A percentile compares a stretch with the other conserved stretches of the same genome.
Conservation (phyloP, 768 basidiomycete species). For the Myochromella boudieri region DNA sequence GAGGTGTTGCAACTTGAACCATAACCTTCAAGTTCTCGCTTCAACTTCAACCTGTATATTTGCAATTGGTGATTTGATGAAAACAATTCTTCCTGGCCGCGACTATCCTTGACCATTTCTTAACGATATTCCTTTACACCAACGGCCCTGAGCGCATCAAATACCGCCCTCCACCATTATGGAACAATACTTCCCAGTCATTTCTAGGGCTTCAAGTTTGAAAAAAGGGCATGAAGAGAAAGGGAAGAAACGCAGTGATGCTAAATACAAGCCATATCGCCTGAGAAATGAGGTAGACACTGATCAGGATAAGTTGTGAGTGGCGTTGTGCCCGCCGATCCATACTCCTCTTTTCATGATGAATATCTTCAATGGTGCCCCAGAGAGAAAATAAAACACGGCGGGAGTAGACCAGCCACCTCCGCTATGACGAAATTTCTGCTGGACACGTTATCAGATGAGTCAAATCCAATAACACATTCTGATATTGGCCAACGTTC, state of each 20-base stretch:
- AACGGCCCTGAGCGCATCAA: neutral
- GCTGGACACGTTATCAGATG: slow-evolving; percentile 58
- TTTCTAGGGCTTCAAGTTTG: slow-evolving; percentile 15
- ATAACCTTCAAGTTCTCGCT: too few relatives aligned
- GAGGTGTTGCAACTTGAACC: too few relatives aligned
- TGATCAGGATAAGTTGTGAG: slow-evolving; percentile 14
- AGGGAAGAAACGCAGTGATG: slow-evolving; percentile 10
- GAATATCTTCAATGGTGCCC: slow-evolving; percentile 7
- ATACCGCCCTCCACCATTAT: slow-evolving; percentile 7
- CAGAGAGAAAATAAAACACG: slow-evolving; percentile 14
- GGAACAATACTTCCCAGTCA: slow-evolving; percentile 25
- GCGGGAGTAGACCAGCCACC: slow-evolving; percentile 29
- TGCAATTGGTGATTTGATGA: neutral
- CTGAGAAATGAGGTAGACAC: neutral
- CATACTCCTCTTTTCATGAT: slow-evolving; percentile 10
- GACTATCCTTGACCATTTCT: neutral
- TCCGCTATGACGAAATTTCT: slow-evolving; percentile 57
- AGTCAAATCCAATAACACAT: slow-evolving; percentile 79
- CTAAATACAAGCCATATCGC: slow-evolving; percentile 20
- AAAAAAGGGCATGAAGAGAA: slow-evolving; percentile 14
- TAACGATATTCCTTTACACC: neutral
- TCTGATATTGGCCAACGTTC: slow-evolving; percentile 61
- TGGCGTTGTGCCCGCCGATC: neutral
- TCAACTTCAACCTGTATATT: slow-evolving; percentile 10
- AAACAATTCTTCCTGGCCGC: neutral